Evolutionary conservation across 2,329 filamentous ascomycete genomes (phyloP), one percentile per base, ranked within the genome.

Genomic region (Mycogone perniciosa): DNA sequence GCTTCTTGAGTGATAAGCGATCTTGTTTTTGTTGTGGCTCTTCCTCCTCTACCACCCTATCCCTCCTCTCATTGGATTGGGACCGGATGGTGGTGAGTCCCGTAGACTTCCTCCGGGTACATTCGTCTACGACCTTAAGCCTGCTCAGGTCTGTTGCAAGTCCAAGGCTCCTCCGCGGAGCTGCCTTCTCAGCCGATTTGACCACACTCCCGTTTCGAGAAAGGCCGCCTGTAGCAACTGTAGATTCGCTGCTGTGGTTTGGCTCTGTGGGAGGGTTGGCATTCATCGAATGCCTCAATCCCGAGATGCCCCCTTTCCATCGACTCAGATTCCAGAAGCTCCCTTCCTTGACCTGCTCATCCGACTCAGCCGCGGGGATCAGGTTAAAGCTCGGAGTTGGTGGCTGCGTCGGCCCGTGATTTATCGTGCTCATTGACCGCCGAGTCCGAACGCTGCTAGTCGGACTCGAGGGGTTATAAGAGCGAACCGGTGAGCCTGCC

Each of bases 331-430:
- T 82, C 80, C 80, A 84, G 60, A 84, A 83, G 7, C 74, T 27
- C 56, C 67, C 63, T 6, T 71, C 67, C 4, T 71, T 72, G 4
- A 74, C 71, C 11, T 68, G 66, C 7, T 71, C 62, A 11, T 72
- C 64, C 1, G 62, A 55, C 11, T 66, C 65, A 6, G 62, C 59
- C 5, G 61, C 60, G 34, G 62, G 67, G 6, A 68, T 66, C 29
- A 81, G 69, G 5, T 71, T 77, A 60, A 83, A 82, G 53, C 78
- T 79, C 2, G 80, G 80, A 1, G 76, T 76, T 1, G 79, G 79
- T 0, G 75, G 76, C 2, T 70, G 61, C 4, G 62, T 60, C 1
- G 62, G 60, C 10, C 54, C 54, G 8, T 63, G 61, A 1, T 64
- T 60, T 48, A 61, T 61, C 13, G 51, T 30, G 27, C 57, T 40